A percentile compares a stretch with the other conserved stretches of the same genome.
Conservation (phyloP, 352 stramenopile genomes). For the Pythium coloratum region DNA sequence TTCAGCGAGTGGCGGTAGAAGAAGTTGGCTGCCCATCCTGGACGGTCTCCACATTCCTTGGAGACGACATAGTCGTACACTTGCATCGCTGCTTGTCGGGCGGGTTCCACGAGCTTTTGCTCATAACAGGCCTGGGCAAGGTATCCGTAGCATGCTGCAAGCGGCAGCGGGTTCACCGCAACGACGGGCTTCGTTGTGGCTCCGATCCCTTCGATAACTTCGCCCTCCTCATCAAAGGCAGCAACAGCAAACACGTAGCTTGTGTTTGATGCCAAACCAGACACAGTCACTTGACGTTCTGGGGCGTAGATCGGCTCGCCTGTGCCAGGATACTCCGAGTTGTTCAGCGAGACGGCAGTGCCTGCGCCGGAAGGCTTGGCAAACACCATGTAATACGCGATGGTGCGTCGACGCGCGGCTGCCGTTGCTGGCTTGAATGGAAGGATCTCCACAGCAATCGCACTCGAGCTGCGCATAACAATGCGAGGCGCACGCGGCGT, state of each 20-base stretch:
- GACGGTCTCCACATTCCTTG: constrained; percentile 23
- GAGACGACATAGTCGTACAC: constrained; percentile 58
- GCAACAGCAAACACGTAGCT: constrained; percentile 85
- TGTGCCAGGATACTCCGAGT: constrained; percentile 60
- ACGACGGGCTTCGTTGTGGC: constrained; percentile 60
- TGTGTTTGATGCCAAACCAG: constrained; percentile 59
- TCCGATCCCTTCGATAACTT: constrained; percentile 70
- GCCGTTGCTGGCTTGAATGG: constrained; percentile 34
- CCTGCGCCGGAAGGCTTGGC: constrained; percentile 66
- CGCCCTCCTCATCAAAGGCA: constrained; percentile 62
- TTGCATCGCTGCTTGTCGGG: constrained; percentile 39
- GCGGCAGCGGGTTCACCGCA: constrained; percentile 62
- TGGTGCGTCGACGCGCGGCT: constrained; percentile 29
- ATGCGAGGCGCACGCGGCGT: constrained; percentile 50
- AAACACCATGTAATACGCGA: constrained; percentile 81
- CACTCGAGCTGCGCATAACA: constrained; percentile 47
- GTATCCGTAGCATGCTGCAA: constrained; percentile 71
- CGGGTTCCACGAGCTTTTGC: constrained; percentile 28
- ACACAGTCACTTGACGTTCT: constrained; percentile 38
- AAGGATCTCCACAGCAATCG: constrained; percentile 52
- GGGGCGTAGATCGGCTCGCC: constrained; percentile 44
- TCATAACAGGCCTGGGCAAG: constrained; percentile 56
- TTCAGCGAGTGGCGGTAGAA: constrained; percentile 68
- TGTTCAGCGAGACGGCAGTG: constrained; percentile 79
- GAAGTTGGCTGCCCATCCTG: constrained; percentile 53